These are phyloP conservation scores for Globisporangium paddicum DNA, from an alignment of 352 stramenopile species.

Conservation along the genomic window DNA sequence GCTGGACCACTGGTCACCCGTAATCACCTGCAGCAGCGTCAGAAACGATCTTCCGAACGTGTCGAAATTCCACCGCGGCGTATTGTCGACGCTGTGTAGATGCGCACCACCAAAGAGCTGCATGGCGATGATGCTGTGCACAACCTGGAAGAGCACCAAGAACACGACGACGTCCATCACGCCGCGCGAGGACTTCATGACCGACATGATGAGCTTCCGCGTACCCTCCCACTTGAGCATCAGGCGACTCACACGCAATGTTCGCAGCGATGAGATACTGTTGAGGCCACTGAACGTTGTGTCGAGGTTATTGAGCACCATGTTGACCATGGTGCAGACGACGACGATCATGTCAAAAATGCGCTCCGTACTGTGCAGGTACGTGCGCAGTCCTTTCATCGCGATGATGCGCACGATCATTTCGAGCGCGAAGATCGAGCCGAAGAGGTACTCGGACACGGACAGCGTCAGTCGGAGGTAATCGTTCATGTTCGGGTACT, in stretches of 20 bases:
- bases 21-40: slow-evolving; percentile 75
- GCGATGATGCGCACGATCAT: slow-evolving; percentile 61
- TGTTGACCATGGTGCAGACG: slow-evolving; percentile 56
- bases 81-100: slow-evolving; percentile 33
- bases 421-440: slow-evolving; percentile 50
- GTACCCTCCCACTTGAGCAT: slow-evolving; percentile 84
- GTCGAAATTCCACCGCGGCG: slow-evolving; percentile 78
- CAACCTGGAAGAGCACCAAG: slow-evolving; percentile 69
- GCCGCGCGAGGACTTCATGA: slow-evolving; percentile 74
- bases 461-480: slow-evolving; percentile 32
- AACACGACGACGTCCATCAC: slow-evolving; percentile 74
- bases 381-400: slow-evolving; percentile 41
- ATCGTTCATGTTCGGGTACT: slow-evolving; percentile 56
- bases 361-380: slow-evolving; percentile 53
- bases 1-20: slow-evolving; percentile 72
- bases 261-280: slow-evolving; percentile 61
- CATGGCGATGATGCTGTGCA: slow-evolving; percentile 75
- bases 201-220: slow-evolving; percentile 70
- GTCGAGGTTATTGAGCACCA: slow-evolving; percentile 63
- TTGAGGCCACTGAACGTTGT: slow-evolving; percentile 55
- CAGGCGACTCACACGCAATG: slow-evolving; percentile 59
- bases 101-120: slow-evolving; percentile 65
- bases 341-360: slow-evolving; percentile 76
- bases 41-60: slow-evolving; percentile 66
- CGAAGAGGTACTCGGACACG: slow-evolving; percentile 70